Conservation (phyloP, 2,329 filamentous ascomycete genomes). For the Neocucurbitaria cava region DNA sequence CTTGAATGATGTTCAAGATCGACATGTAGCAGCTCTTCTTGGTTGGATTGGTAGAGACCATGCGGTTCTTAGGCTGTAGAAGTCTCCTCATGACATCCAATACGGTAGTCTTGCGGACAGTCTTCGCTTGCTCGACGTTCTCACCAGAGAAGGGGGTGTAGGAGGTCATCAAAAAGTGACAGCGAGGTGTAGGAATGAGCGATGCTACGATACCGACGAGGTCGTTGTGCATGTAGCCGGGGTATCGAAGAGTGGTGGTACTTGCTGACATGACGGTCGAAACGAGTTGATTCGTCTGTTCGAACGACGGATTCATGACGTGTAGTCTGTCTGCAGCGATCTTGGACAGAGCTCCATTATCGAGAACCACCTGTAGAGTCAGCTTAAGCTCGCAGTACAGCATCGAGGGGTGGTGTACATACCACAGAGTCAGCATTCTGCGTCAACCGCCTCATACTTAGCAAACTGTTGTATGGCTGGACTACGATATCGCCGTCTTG, state of each 20-base stretch:
- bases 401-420: constrained; percentile 32
- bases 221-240: constrained; percentile 99
- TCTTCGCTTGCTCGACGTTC: constrained; percentile 95
- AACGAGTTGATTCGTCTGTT: constrained; percentile 93
- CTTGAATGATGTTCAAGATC: constrained; percentile 98
- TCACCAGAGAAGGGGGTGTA: constrained; percentile 98
- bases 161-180: constrained; percentile 97
- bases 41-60: constrained; percentile 94
- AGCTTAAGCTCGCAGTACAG: constrained; percentile 17
- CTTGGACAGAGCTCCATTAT: constrained; percentile 91
- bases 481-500: constrained; percentile 92
- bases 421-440: constrained; percentile 97
- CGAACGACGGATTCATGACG: constrained; percentile 92
- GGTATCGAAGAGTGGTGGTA: constrained; percentile 94
- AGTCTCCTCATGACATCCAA: constrained; percentile 96
- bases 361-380: constrained; percentile 73
- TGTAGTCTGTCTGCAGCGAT: constrained; percentile 95
- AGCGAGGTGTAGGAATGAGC: constrained; percentile 92
- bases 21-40: constrained; percentile 99
- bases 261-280: constrained; percentile 99
- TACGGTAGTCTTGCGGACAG: constrained; percentile 96
- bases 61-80: constrained; percentile 97
- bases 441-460: constrained; percentile 87
- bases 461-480: constrained; percentile 95
- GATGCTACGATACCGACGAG: constrained; percentile 96